Evolutionary conservation across 129 eudicot species (phyloP), one percentile per base, ranked within the genome.

Genomic region (Saussurea involucrata): DNA sequence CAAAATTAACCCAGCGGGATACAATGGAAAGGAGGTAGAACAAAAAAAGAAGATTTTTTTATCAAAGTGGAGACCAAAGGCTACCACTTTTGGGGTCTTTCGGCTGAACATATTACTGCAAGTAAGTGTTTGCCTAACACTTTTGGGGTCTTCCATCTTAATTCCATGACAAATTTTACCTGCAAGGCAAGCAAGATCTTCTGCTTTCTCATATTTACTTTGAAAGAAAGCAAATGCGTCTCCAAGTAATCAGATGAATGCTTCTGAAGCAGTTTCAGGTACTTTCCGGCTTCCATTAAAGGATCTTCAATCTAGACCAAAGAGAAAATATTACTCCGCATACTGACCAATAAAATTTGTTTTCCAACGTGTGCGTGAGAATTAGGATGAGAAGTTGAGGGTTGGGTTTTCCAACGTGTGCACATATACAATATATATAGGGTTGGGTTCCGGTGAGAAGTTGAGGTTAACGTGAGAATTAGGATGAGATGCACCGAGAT

Each of bases 171-270:
- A 77, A 78, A 61, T 13, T 17, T 17, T 68, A 91, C 98, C 96
- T 94, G 97, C 74, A 94, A 80, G 32, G 98, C 97, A 72, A 94
- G 97, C 76, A 94, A 81, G 64, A 83, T 87, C 73, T 86, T 94
- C 71, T 94, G 86, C 92, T 85, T 94, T 83, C 98, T 91, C 93
- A 94, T 89, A 76, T 94, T 94, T 28, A 95, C 85, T 86, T 95
- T 97, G 76, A 95, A 95, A 22, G 99, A 95, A 37, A 92, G 89
- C 37, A 95, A 84, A 78, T 95, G 97, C 13, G 99, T 95, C 87
- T 92, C 97, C 66, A 95, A 80, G 81, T 80, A 80, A 80, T 95
- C 94, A 70, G 94, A 80, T 71, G 99, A 95, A 81, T 95, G 93
- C 84, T 85, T 90, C 84, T 91, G 96, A 85, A 95, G 97, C 58